Conservation (phyloP, 2,329 filamentous ascomycete genomes). For the Epichloe elymi region DNA sequence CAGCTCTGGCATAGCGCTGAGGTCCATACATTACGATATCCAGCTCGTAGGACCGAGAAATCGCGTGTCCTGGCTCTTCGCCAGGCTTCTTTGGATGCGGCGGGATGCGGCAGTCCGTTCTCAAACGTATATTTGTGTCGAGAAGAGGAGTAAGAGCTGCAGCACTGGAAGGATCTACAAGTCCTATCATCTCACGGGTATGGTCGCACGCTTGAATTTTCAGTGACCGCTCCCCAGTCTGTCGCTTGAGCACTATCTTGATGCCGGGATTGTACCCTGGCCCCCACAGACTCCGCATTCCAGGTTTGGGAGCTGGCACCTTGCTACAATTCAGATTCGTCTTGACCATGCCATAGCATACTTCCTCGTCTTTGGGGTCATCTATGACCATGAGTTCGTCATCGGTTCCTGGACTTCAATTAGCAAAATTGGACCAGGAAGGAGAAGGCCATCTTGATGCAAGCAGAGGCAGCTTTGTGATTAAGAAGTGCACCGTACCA, state of each 20-base stretch:
- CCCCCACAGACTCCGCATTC: conserved; percentile 43
- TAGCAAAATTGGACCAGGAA: not conserved
- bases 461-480: not conserved
- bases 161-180: conserved; percentile 56
- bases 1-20: conserved; percentile 45
- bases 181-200: conserved; percentile 58
- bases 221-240: conserved; percentile 38
- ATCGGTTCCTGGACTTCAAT: conserved; percentile 25
- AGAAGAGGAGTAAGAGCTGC: conserved; percentile 58
- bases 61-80: conserved; percentile 51
- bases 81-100: conserved; percentile 46
- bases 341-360: conserved; percentile 71
- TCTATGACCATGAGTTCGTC: conserved; percentile 45
- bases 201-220: conserved; percentile 64
- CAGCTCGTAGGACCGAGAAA: conserved; percentile 48
- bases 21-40: conserved; percentile 73
- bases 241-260: conserved; percentile 55
- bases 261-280: conserved; percentile 56
- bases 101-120: conserved; percentile 59
- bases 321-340: conserved; percentile 51
- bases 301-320: conserved; percentile 57
- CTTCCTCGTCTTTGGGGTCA: conserved; percentile 52
- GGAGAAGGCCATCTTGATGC: not conserved
- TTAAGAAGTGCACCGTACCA: conserved; percentile 20
- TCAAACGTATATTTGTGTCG: conserved; percentile 52